Base-by-base conservation (phyloP, 352 stramenopile genomes). In the Phytophthora macrochlamydospora region DNA sequence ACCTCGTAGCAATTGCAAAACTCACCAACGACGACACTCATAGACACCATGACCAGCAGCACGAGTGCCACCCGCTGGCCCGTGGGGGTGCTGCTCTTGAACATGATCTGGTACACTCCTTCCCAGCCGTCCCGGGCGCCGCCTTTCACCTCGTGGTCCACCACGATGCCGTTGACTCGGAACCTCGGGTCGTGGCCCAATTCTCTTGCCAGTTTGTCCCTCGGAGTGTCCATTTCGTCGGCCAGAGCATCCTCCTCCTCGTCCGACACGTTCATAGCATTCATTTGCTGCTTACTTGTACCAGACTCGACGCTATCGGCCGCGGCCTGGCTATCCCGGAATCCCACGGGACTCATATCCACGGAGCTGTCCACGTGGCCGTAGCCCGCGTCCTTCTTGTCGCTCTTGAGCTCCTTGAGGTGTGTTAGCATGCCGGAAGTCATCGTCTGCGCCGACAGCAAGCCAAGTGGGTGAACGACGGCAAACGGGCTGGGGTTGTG, bases 121-220 rank as follows among this genome's bases (percentile, higher is more conserved):
- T 87, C 74, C 73, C 81, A 90, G 48, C 62, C 66, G 42, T n/a
- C 64, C 55, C 56, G 71, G 29, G 75, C 69, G n/a, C 79, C 85
- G n/a, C 85, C 83, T 38, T 75, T 80, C 40, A 93, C 79, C 56
- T 93, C 85, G 30, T 75, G 72, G 61, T 92, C 85, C 9, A 93
- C 79, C 2, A 89, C 73, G 40, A 93, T 91, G 33, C 79, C 85
- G 38, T 91, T 92, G 33, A 91, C 85, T n/a, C 83, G 83, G 62
- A 89, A 89, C 5, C 81, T 75, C 29, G 69, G 44, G 53, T 93
- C 85, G 40, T 83, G 67, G 7, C 31, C 55, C 43, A 75, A 18
- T 2, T 52, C 63, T 7, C 67, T 48, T 24, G 70, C 56, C 35
- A 61, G 42, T 51, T 74, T 74, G 42, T 51, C 31, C 2, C 59